Evolutionary conservation across 2,329 filamentous ascomycete species (phyloP).

Genomic region (Raffaelea ambrosiae): DNA sequence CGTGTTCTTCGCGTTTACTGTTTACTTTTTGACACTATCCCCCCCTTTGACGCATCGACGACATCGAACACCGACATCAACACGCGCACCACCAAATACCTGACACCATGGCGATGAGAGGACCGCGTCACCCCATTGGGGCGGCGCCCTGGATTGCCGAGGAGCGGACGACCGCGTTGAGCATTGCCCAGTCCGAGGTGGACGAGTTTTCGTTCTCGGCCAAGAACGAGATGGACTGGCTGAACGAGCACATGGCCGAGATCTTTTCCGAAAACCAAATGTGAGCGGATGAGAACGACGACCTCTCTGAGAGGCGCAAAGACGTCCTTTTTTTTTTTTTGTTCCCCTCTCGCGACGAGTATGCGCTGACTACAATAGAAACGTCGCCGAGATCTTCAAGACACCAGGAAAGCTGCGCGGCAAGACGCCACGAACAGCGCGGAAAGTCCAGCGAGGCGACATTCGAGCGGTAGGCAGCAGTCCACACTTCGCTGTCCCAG

Average conservation of each 20-base stretch:
- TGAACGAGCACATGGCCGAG: conserved; percentile 96
- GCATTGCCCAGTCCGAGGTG: conserved; percentile 70
- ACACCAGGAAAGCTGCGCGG: conserved; percentile 76
- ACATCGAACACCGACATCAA: no score
- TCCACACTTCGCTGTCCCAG: background rate
- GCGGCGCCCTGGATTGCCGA: conserved; percentile 77
- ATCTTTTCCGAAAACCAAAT: conserved; percentile 81
- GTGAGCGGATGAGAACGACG: conserved; percentile 36
- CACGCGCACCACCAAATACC: background rate
- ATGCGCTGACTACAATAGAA: conserved; percentile 42
- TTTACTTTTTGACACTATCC: background rate
- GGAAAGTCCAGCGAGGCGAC: conserved; percentile 51
- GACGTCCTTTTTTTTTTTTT: background rate
- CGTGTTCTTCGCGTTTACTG: background rate
- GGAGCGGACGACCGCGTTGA: conserved; percentile 69
- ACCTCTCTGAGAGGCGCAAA: background rate
- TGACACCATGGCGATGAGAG: conserved; percentile 33
- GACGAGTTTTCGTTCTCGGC: conserved; percentile 92
- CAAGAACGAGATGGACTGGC: conserved; percentile 91
- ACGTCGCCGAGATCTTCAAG: conserved; percentile 93
- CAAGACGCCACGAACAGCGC: conserved; percentile 66
- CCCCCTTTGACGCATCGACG: background rate
- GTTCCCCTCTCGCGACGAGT: background rate
- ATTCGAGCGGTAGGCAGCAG: conserved; percentile 52
- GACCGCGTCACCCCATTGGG: conserved; percentile 62